Evolutionary conservation across 2,329 filamentous ascomycete genomes (phyloP).

Genomic region (Cladobotryum protrusum): DNA sequence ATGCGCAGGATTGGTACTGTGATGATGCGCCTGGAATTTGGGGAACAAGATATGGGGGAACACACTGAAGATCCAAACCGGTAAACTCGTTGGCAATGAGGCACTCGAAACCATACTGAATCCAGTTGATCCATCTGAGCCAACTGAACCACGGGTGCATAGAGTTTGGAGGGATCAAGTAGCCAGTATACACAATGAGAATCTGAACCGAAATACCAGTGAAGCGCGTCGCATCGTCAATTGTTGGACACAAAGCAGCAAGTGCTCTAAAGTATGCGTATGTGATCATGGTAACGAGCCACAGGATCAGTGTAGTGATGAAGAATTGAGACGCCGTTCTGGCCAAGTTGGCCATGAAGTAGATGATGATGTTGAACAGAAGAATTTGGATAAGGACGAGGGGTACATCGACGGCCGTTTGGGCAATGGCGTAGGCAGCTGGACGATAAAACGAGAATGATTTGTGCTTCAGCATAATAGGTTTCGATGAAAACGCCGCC

Average conservation of each 20-base stretch:
- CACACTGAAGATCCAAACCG: conserved; percentile 51
- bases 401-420: conserved; percentile 53
- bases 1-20: conserved; percentile 48
- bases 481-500: conserved; percentile 53
- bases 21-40: conserved; percentile 26
- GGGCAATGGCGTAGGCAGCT: conserved; percentile 50
- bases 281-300: conserved; percentile 51
- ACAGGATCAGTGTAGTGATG: conserved; percentile 57
- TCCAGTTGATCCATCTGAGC: conserved; percentile 61
- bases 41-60: conserved; percentile 52
- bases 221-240: conserved; percentile 58
- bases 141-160: conserved; percentile 58
- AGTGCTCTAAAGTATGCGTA: conserved; percentile 54
- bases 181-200: conserved; percentile 63
- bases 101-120: conserved; percentile 65
- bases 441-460: conserved; percentile 63
- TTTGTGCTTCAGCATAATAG: conserved; percentile 65
- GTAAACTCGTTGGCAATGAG: conserved; percentile 61
- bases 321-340: conserved; percentile 62
- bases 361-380: conserved; percentile 65
- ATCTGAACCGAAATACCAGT: conserved; percentile 53
- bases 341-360: conserved; percentile 70
- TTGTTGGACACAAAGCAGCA: conserved; percentile 50
- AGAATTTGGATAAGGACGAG: conserved; percentile 58
- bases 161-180: conserved; percentile 52